Conservation (phyloP, 2,329 filamentous ascomycete genomes). For the Cercospora nicotianae region DNA sequence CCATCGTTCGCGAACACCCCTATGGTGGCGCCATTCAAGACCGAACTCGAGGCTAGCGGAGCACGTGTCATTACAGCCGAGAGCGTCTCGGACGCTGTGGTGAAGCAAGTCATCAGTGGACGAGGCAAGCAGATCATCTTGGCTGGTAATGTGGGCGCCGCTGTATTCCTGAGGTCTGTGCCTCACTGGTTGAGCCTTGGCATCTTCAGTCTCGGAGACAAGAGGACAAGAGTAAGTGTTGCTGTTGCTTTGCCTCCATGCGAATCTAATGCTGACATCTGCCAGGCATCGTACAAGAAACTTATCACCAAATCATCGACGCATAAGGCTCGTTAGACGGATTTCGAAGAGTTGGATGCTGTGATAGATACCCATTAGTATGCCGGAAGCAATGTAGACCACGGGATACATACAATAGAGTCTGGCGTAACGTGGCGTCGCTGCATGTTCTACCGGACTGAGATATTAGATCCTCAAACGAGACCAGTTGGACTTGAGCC, state of each 20-base stretch:
- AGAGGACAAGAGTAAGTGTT: conserved; percentile 14
- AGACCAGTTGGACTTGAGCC: background rate
- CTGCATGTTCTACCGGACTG: background rate
- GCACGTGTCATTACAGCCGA: conserved; percentile 42
- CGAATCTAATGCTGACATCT: conserved; percentile 1
- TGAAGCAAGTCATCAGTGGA: conserved; percentile 45
- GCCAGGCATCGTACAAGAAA: conserved; percentile 11
- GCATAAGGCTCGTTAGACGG: conserved; percentile 3
- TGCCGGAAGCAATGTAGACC: conserved; percentile 6
- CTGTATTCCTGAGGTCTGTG: conserved; percentile 18
- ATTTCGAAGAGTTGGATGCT: background rate
- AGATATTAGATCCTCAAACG: background rate
- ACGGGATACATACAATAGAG: conserved; percentile 15
- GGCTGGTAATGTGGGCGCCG: conserved; percentile 29
- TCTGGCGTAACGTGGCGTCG: background rate
- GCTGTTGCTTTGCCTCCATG: background rate
- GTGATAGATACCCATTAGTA: conserved; percentile 15
- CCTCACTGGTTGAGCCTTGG: conserved; percentile 21
- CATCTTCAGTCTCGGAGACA: conserved; percentile 19
- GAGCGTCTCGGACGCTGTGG: conserved; percentile 45
- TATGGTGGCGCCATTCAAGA: conserved; percentile 39
- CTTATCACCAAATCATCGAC: conserved; percentile 7
- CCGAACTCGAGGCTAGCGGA: conserved; percentile 37
- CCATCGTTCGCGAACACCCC: conserved; percentile 47
- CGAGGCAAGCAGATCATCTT: conserved; percentile 46